Base-by-base conservation (phyloP, 495 filamentous ascomycete genomes). In the Tetracladium setigerum region DNA sequence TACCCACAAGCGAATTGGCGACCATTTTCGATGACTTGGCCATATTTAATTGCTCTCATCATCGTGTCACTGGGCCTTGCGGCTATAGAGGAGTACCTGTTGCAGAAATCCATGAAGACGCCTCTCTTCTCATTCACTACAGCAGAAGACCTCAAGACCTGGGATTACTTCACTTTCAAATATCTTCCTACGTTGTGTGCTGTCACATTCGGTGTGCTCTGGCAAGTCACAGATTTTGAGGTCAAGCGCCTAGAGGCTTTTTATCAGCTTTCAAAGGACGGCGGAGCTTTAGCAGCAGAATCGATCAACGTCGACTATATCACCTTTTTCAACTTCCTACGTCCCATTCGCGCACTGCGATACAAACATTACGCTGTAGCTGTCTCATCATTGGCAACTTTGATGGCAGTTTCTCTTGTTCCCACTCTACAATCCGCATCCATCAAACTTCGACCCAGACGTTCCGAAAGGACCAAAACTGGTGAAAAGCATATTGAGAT, bases 301-400 rank as follows among this genome's bases (percentile, higher is more conserved):
- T 81, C 77, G 5, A 70, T 88, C 49, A 87, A 86, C 52, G 75
- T 86, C 40, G 82, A 87, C 65, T 87, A 87, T 51, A 71, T 82
- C 30, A 84, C 77, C 2, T 67, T 76, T 42, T 78, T 81, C 65
- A 73, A 69, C 52, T 76, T 83, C 55, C 62, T 82, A 30, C 67
- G 79, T 10, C 84, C 84, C 1, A 55, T 84, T 17, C 71, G 73
- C 17, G 82, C 84, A 8, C 50, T 83, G 9, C 60, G 62, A 43
- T 71, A 72, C 56, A 68, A 64, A 33, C 84, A 88, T 52, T 84
- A 78, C 56, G 78, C 84, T 18, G 82, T 88, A 0, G 70, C 76
- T 0, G 67, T 77, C 6, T 83, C 78, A 0, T 80, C 81, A 1
- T 41, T 84, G 0, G 73, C 75, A 0, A 78, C 77, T 5, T 50